Base-by-base conservation (phyloP, 208 protist genomes). In the Wallacemonas sp. region DNA sequence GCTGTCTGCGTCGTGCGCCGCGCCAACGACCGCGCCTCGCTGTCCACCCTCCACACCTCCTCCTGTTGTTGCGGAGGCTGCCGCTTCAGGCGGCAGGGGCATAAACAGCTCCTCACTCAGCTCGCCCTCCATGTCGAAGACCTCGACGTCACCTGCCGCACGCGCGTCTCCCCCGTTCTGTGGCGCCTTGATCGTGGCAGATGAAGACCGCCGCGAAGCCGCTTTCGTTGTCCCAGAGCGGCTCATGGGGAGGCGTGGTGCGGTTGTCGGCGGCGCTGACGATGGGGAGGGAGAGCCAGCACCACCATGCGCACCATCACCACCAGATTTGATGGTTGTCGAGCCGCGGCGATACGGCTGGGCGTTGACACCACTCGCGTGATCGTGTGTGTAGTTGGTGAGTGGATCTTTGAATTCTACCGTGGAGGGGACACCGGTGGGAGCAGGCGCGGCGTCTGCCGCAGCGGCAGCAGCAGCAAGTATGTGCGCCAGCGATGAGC, bases 1-100 rank as follows among this genome's bases (percentile, higher is more conserved):
- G n/a, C 70, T 49, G 3, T 82, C 78, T 9, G 26, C 6, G 29
- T 80, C 73, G n/a, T 78, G 61, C 16, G 46, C n/a, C n/a, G n/a
- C n/a, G n/a, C n/a, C n/a, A n/a, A n/a, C n/a, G n/a, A n/a, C n/a
- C n/a, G n/a, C n/a, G n/a, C n/a, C n/a, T n/a, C n/a, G n/a, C n/a
- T n/a, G n/a, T n/a, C n/a, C n/a, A n/a, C n/a, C n/a, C n/a, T n/a
- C n/a, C n/a, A n/a, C n/a, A n/a, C n/a, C n/a, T n/a, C n/a, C n/a
- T n/a, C n/a, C n/a, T n/a, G n/a, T n/a, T 19, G 48, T 65, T 12
- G 54, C 46, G 43, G 26, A 23, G 39, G 39, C 27, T 4, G 58
- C 58, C 27, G 24, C 6, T 39, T 23, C n/a, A 19, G 52, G 14
- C 4, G 52, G 52, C 4, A 58, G 4, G 2, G 52, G 52, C 52